These are phyloP conservation scores for Populus euphratica DNA, from an alignment of 345 rosid species.

Conservation along the genomic window DNA sequence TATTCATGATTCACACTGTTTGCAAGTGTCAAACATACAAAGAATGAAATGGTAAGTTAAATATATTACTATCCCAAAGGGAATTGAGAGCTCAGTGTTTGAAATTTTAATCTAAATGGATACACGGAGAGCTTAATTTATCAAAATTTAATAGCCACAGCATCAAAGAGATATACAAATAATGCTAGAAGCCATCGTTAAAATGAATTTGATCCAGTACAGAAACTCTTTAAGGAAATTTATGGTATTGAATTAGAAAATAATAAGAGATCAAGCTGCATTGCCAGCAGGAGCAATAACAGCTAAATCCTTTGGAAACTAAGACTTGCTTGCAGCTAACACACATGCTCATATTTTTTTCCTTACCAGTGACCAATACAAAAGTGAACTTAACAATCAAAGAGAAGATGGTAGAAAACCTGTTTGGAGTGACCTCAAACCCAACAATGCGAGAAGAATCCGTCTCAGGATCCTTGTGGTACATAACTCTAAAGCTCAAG, in stretches of 20 bases:
- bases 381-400: not conserved
- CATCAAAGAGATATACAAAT: too few species aligned
- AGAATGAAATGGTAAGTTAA: not conserved
- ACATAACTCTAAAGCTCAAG: constrained; percentile 91
- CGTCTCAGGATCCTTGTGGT: constrained; percentile 73
- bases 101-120: not conserved
- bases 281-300: not conserved
- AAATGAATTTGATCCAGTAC: too few species aligned
- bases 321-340: not conserved
- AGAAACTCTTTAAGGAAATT: too few species aligned
- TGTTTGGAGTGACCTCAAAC: constrained; percentile 89
- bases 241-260: too few species aligned
- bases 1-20: constrained; percentile 88
- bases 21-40: constrained; percentile 15
- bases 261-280: not conserved
- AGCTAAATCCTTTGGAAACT: constrained; percentile 1
- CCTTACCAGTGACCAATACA: not conserved
- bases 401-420: constrained; percentile 38
- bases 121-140: too few species aligned
- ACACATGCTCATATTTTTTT: not conserved
- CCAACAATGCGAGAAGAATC: constrained; percentile 95
- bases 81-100: not conserved
- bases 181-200: too few species aligned
- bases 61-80: not conserved
- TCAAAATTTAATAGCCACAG: too few species aligned